Base-by-base conservation (phyloP, 306 rosid genomes). In the Coriaria nepalensis region DNA sequence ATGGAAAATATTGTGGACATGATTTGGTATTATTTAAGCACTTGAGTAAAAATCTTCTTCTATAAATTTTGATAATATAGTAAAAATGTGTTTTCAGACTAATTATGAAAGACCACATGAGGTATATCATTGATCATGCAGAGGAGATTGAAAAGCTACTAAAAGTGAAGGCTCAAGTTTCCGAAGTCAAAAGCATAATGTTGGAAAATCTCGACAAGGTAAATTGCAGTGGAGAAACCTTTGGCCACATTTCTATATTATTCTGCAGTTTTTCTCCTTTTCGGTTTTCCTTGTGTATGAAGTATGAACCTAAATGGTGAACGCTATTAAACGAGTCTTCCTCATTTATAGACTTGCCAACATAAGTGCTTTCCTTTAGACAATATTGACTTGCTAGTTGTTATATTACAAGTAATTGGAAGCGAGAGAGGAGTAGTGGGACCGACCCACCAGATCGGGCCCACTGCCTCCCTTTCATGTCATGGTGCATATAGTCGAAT, bases 91-190 rank as follows among this genome's bases (percentile, higher is more conserved):
- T 58, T 47, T 69, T 52, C 93, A 87, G 96, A 43, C 82, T 85
- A 5, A 50, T 75, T 55, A 87, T 87, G 92, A 87, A 75, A 63
- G 96, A 87, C 66, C 94, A 79, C 68, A 87, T 87, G 96, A 83
- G 82, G 79, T 87, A 87, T 49, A 83, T 83, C 55, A 73, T 80
- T 10, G 94, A 80, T 35, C 94, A 87, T 33, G 93, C 94, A 2
- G 87, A 87, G 62, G 96, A 87, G 70, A 87, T 82, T 45, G 96
- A 79, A 33, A 82, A 87, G 72, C 69, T 87, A 42, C 64, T 80
- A 51, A 87, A 83, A 75, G 93, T 87, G 78, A 83, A 87, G 77
- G 96, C 94, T 8, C 96, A 87, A 71, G 94, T 87, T 64, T 68
- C 92, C 37, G 92, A 87, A 75, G 94, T 87, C 47, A 82, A 83